These are phyloP conservation scores for Neofusicoccum sp. DNA, from an alignment of 2,329 filamentous ascomycete species.

Conservation along the genomic window DNA sequence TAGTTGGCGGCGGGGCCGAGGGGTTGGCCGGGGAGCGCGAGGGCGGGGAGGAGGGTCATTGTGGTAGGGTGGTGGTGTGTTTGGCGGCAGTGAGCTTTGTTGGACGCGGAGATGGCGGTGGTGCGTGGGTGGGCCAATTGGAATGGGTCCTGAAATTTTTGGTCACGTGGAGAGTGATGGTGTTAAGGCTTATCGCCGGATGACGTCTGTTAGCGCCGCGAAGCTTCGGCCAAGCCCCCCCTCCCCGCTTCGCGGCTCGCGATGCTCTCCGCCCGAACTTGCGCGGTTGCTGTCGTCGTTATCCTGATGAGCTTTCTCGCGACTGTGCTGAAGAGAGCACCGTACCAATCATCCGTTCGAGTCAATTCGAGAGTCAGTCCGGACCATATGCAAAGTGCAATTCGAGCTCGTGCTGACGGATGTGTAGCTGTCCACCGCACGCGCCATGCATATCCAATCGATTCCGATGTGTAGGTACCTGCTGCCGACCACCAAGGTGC, in stretches of 20 bases:
- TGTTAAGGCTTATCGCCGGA: constrained; percentile 10
- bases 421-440: constrained; percentile 27
- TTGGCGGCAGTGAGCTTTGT: neutral
- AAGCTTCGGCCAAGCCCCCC: neutral
- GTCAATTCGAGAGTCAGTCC: neutral
- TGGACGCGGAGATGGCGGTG: neutral
- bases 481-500: constrained; percentile 11
- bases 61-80: neutral
- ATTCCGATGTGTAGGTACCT: constrained; percentile 78
- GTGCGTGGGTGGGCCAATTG: neutral
- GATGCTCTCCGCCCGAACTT: constrained; percentile 6
- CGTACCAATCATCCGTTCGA: neutral
- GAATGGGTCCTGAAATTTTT: constrained; percentile 5
- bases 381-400: neutral
- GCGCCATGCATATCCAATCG: constrained; percentile 79
- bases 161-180: constrained; percentile 15
- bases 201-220: constrained; percentile 6
- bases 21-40: constrained; percentile 78
- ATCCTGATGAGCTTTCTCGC: constrained; percentile 18
- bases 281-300: neutral
- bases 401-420: neutral
- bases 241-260: too few relatives aligned
- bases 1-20: constrained; percentile 69
- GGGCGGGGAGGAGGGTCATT: constrained; percentile 37
- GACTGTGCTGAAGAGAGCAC: constrained; percentile 1